These are phyloP conservation scores for Inosperma sp. DNA, from an alignment of 768 basidiomycete genomes.

Conservation along the genomic window DNA sequence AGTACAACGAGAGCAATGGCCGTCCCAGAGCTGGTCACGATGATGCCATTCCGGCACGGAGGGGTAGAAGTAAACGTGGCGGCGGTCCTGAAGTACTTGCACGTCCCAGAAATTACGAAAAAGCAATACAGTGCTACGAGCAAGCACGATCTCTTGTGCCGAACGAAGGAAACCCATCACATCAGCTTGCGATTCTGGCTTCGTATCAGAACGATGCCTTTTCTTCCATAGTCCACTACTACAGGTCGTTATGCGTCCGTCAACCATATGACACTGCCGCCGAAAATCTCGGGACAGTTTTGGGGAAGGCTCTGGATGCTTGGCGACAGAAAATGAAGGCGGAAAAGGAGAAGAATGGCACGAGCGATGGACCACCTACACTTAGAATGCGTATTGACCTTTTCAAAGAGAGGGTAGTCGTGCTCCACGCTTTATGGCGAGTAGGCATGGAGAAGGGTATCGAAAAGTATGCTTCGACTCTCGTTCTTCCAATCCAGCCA, in stretches of 20 bases:
- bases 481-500: slow-evolving; percentile 11
- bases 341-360: slow-evolving; percentile 32
- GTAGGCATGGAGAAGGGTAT: slow-evolving; percentile 46
- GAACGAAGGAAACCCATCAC: slow-evolving; percentile 88
- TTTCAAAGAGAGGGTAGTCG: slow-evolving; percentile 71
- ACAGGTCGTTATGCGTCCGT: slow-evolving; percentile 83
- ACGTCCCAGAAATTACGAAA: slow-evolving; percentile 64
- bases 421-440: slow-evolving; percentile 75
- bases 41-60: slow-evolving; percentile 41
- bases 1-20: slow-evolving; percentile 72
- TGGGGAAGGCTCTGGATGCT: slow-evolving; percentile 61
- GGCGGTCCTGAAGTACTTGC: slow-evolving; percentile 46
- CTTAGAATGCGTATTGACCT: slow-evolving; percentile 53
- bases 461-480: slow-evolving; percentile 48
- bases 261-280: slow-evolving; percentile 83
- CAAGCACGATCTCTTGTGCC: slow-evolving; percentile 81
- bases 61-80: slow-evolving; percentile 45
- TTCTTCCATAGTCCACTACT: slow-evolving; percentile 77
- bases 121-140: slow-evolving; percentile 77
- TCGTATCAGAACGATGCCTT: slow-evolving; percentile 84
- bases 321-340: slow-evolving; percentile 44
- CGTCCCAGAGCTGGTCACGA: slow-evolving; percentile 66
- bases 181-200: slow-evolving; percentile 91
- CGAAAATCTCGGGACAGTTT: slow-evolving; percentile 75
- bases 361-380: slow-evolving; percentile 33